Evolutionary conservation across 2,329 filamentous ascomycete genomes (phyloP).

Genomic region (Microdochium paspali): DNA sequence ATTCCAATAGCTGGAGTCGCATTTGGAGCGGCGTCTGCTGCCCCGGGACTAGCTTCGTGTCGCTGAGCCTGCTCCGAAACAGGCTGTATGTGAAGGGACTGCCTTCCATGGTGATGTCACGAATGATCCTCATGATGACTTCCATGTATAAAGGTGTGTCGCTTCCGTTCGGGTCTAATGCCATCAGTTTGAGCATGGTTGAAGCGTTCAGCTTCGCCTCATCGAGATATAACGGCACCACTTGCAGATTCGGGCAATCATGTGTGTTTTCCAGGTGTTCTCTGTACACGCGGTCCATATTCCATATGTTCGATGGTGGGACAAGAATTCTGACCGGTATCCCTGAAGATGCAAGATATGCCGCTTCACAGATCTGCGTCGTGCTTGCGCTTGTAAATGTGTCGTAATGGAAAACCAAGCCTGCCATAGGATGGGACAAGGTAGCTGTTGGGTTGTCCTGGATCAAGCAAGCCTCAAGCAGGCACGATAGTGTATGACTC

Average conservation of each 20-base stretch:
- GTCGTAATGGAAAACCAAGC: constrained; percentile 58
- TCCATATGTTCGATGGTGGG: constrained; percentile 38
- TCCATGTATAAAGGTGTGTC: constrained; percentile 47
- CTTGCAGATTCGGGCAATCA: constrained; percentile 5
- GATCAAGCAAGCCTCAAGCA: constrained; percentile 49
- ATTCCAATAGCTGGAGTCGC: constrained; percentile 49
- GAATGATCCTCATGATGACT: constrained; percentile 43
- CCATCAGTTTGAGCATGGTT: constrained; percentile 52
- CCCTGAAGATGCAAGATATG: constrained; percentile 36
- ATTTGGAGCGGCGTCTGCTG: constrained; percentile 29
- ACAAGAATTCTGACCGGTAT: constrained; percentile 44
- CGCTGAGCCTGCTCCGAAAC: constrained; percentile 30
- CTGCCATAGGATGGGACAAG: constrained; percentile 38
- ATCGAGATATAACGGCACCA: constrained; percentile 41
- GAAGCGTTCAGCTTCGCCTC: constrained; percentile 44
- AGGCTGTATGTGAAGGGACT: constrained; percentile 36
- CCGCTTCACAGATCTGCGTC: constrained; percentile 49
- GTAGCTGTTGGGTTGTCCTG: constrained; percentile 31
- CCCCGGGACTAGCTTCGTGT: constrained; percentile 27
- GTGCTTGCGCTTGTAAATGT: constrained; percentile 37
- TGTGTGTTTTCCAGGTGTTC: constrained; percentile 27
- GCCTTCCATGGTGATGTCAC: constrained; percentile 41
- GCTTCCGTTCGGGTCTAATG: constrained; percentile 27
- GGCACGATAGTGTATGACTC: constrained; percentile 47
- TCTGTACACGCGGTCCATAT: constrained; percentile 29